A percentile compares a stretch with the other conserved stretches of the same genome.
phyloP scores from a whole-genome alignment of 176 grass and related monocot species.

The Triticum dicoccoides region DNA sequence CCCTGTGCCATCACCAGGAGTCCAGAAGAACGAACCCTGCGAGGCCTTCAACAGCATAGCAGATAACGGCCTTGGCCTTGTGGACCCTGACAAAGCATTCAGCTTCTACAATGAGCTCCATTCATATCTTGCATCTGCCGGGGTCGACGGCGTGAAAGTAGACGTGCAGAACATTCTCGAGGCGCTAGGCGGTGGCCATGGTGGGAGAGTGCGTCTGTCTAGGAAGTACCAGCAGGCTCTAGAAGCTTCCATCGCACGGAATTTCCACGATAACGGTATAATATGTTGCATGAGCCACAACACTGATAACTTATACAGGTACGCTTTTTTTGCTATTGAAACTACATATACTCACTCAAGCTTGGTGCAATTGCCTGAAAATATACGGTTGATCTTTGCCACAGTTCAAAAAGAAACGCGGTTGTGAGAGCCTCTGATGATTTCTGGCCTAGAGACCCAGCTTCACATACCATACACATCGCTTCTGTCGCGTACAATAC shows the following conservation, averaged over 20 bases:
- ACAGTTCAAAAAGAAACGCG: slow-evolving; percentile 69
- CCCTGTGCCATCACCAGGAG: slow-evolving; percentile 56
- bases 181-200: slow-evolving; percentile 67
- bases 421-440: slow-evolving; percentile 86
- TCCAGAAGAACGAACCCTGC: slow-evolving; percentile 59
- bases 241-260: slow-evolving; percentile 65
- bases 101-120: slow-evolving; percentile 83
- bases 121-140: slow-evolving; percentile 64
- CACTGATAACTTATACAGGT: slow-evolving; percentile 85
- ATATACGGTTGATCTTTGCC: not conserved
- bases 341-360: not conserved
- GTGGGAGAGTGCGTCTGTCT: slow-evolving; percentile 64
- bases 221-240: slow-evolving; percentile 86
- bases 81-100: slow-evolving; percentile 71
- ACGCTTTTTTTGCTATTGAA: not conserved
- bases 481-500: slow-evolving; percentile 76
- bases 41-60: slow-evolving; percentile 54
- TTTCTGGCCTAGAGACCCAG: slow-evolving; percentile 78
- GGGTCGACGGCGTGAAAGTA: slow-evolving; percentile 84
- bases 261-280: slow-evolving; percentile 72
- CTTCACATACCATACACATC: slow-evolving; percentile 82
- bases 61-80: slow-evolving; percentile 66
- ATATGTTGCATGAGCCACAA: slow-evolving; percentile 97
- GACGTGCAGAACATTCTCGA: slow-evolving; percentile 90
- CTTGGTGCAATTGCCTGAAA: not conserved